phyloP scores from a whole-genome alignment of 768 basidiomycete species.

The Naganishia antarctica region DNA sequence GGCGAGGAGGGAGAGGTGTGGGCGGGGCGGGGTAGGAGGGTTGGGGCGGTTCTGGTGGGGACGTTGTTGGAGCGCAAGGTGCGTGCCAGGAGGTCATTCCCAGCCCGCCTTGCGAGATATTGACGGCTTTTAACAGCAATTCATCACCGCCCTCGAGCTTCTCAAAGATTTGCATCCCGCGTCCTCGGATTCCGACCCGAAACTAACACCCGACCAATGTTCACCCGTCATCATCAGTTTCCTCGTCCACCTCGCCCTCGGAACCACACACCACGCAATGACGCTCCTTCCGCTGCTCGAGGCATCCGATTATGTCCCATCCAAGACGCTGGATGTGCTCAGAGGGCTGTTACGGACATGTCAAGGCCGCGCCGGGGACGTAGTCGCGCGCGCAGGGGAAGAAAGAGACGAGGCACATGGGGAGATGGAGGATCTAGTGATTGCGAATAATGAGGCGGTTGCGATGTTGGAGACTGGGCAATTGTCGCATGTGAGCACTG shows the following conservation, averaged over 20 bases:
- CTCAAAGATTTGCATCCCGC: not conserved
- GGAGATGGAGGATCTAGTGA: constrained; percentile 8
- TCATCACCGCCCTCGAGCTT: not conserved
- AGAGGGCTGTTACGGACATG: not conserved
- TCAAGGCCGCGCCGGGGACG: not conserved
- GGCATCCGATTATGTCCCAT: not conserved
- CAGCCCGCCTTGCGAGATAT: not conserved
- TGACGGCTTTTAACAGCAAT: not conserved
- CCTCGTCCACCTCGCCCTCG: constrained; percentile 1
- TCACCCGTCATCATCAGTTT: not conserved
- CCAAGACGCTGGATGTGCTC: not conserved
- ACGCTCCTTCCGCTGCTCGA: not conserved
- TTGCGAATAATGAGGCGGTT: constrained; percentile 21
- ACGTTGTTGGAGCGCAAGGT: constrained; percentile 18
- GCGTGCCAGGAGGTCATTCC: not conserved
- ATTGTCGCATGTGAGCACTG: constrained; percentile 2
- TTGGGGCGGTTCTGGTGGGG: constrained; percentile 14
- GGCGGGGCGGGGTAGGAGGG: not conserved
- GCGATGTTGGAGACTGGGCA: constrained; percentile 16
- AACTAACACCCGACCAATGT: too few relatives aligned
- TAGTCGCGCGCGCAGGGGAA: not conserved
- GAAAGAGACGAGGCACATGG: not conserved
- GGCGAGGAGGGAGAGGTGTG: not conserved
- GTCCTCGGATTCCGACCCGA: not conserved
- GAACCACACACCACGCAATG: constrained; percentile 4